A percentile compares a stretch with the other conserved stretches of the same genome.
These are phyloP conservation scores for Annona cherimola DNA, from an alignment of 164 flowering plant species.

Conservation along the genomic window DNA sequence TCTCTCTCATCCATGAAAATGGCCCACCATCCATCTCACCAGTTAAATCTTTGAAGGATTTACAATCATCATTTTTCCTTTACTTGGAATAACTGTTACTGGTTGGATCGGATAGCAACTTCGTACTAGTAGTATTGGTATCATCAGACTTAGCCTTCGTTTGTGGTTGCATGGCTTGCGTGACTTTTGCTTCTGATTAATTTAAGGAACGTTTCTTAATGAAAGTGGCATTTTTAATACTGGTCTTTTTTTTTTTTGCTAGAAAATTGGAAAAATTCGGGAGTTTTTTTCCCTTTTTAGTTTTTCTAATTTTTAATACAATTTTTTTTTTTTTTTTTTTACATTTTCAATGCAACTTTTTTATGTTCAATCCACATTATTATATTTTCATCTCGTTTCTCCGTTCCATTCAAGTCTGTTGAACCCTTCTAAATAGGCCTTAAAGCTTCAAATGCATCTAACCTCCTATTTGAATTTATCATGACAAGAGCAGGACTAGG, in stretches of 20 bases:
- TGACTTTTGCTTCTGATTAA: not conserved
- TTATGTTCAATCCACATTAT: no score
- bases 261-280: not conserved
- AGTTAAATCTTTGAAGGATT: not conserved
- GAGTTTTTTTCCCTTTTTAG: not conserved
- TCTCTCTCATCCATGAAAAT: not conserved
- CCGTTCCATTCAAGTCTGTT: no score
- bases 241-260: not conserved
- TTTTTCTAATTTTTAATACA: no score
- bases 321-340: no score
- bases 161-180: not conserved
- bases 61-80: not conserved
- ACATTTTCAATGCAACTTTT: no score
- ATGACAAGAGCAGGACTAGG: no score
- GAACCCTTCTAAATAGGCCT: no score
- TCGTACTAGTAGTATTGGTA: not conserved
- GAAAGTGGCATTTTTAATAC: not conserved
- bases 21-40: not conserved
- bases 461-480: no score
- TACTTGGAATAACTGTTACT: not conserved
- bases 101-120: not conserved
- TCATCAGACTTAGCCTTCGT: not conserved
- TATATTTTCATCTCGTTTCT: no score
- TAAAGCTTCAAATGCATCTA: no score
- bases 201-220: no score